A percentile compares a stretch with the other conserved stretches of the same genome.
Conservation (phyloP, 2,329 filamentous ascomycete species). For the Beauveria rudraprayagi region DNA sequence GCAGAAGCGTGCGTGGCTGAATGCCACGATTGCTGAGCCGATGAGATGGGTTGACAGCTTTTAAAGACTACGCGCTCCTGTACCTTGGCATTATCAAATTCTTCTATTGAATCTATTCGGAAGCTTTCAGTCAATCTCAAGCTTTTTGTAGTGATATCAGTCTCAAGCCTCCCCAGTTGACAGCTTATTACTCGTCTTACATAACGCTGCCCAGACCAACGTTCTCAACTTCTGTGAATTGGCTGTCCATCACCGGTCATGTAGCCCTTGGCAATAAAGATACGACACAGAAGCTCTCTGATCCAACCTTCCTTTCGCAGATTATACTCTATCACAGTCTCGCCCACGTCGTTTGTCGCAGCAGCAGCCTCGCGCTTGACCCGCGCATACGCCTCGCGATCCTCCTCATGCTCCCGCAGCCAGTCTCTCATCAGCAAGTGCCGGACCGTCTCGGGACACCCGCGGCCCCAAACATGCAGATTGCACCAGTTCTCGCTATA, state of each 20-base stretch:
- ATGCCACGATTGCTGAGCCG: conserved; percentile 7
- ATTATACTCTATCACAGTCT: conserved; percentile 29
- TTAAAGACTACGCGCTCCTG: neutral
- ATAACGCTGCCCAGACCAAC: neutral
- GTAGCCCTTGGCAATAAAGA: conserved; percentile 11
- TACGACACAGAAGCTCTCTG: conserved; percentile 22
- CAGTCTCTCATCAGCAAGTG: conserved; percentile 36
- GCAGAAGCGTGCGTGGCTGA: conserved; percentile 1
- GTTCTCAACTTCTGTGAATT: neutral
- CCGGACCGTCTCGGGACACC: conserved; percentile 27
- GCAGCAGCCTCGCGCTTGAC: conserved; percentile 27
- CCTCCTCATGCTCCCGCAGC: conserved; percentile 26
- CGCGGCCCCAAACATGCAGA: conserved; percentile 35
- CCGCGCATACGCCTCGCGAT: conserved; percentile 29
- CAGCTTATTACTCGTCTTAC: too few species aligned
- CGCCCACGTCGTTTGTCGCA: conserved; percentile 20
- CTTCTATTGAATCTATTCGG: neutral
- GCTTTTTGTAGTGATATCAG: too few species aligned
- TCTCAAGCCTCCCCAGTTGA: too few species aligned
- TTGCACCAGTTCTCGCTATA: conserved; percentile 28
- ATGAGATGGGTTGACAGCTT: neutral
- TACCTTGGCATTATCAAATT: neutral
- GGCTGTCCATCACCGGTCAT: neutral
- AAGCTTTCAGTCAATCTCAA: neutral
- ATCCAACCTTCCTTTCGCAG: conserved; percentile 30